A percentile compares a stretch with the other conserved stretches of the same genome.
phyloP scores from a whole-genome alignment of 345 rosid genomes.

The Brassica juncea region DNA sequence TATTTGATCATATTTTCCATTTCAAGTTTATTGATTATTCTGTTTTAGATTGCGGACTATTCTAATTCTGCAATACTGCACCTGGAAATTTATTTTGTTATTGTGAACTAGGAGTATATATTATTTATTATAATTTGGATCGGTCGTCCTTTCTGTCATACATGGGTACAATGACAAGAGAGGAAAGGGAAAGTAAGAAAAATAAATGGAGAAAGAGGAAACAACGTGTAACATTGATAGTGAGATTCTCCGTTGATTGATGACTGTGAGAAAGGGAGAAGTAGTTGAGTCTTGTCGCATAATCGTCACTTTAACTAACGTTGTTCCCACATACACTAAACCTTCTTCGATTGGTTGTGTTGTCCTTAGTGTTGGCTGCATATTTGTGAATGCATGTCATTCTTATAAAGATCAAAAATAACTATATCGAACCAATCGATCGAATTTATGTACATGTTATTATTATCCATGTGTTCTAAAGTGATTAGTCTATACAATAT shows the following conservation, averaged over 20 bases:
- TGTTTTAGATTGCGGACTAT: background rate
- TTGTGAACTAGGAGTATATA: background rate
- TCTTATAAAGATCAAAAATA: background rate
- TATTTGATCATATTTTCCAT: background rate
- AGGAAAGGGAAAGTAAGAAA: constrained; percentile 14
- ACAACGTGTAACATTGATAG: constrained; percentile 30
- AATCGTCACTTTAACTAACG: constrained; percentile 35
- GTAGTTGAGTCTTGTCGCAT: constrained; percentile 44
- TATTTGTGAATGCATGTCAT: constrained; percentile 22
- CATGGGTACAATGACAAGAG: constrained; percentile 25
- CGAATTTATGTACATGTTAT: constrained; percentile 10
- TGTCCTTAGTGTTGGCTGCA: constrained; percentile 20
- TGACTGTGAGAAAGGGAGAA: constrained; percentile 26
- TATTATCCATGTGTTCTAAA: constrained; percentile 3
- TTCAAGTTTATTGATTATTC: background rate
- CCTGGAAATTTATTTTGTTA: background rate
- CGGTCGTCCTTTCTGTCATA: constrained; percentile 10
- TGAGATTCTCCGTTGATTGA: constrained; percentile 39
- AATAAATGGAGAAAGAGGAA: constrained; percentile 9
- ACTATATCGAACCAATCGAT: background rate
- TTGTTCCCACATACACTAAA: constrained; percentile 33
- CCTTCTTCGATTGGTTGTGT: constrained; percentile 19
- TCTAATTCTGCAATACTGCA: background rate
- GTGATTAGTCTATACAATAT: background rate
- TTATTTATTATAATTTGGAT: background rate